A percentile compares a stretch with the other conserved stretches of the same genome.
phyloP scores from a whole-genome alignment of 2,329 filamentous ascomycete species.

The Scortechinia acanthostroma region DNA sequence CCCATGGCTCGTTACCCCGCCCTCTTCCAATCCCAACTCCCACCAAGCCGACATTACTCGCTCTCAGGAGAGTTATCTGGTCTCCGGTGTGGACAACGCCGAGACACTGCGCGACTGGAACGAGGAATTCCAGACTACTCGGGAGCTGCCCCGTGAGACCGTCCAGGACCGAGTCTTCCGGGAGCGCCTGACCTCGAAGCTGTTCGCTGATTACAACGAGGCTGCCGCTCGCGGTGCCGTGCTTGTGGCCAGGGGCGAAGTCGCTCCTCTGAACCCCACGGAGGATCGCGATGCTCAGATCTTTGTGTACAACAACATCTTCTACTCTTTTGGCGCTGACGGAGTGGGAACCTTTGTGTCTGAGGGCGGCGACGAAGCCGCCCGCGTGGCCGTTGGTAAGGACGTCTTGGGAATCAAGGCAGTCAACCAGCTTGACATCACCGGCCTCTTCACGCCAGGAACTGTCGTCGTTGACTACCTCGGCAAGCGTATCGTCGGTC shows the following conservation, averaged over 20 bases:
- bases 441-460: constrained; percentile 86
- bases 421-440: constrained; percentile 94
- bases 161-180: constrained; percentile 95
- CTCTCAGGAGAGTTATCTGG: constrained; percentile 85
- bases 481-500: constrained; percentile 91
- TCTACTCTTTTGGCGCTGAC: constrained; percentile 96
- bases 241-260: constrained; percentile 83
- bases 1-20: constrained; percentile 79
- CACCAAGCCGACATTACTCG: constrained; percentile 81
- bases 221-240: constrained; percentile 87
- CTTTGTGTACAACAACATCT: constrained; percentile 99
- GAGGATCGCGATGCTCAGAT: constrained; percentile 91
- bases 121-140: constrained; percentile 94
- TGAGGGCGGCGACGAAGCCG: constrained; percentile 93
- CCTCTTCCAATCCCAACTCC: constrained; percentile 52
- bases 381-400: constrained; percentile 90
- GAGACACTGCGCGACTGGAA: constrained; percentile 98
- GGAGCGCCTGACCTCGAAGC: constrained; percentile 85
- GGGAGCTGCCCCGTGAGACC: constrained; percentile 85
- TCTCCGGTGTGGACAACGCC: constrained; percentile 84
- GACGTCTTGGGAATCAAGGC: constrained; percentile 89
- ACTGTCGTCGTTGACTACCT: constrained; percentile 96
- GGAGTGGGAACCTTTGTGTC: constrained; percentile 94
- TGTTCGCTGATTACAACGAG: constrained; percentile 96
- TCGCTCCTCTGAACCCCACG: constrained; percentile 88